phyloP scores from a whole-genome alignment of 345 rosid species.

The Eucalyptus paniculata region DNA sequence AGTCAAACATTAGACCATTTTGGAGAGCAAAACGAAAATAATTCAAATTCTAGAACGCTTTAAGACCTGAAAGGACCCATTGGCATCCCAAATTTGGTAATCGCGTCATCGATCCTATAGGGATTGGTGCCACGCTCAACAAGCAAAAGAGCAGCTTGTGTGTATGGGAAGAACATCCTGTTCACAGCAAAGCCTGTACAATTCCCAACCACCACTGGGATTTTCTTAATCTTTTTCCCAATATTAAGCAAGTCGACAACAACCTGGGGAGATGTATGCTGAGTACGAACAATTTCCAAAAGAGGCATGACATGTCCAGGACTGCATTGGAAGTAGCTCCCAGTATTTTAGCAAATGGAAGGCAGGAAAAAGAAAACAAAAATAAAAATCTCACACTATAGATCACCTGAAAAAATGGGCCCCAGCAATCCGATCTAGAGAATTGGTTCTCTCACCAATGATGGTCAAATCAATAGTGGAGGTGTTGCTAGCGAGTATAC shows the following conservation, averaged over 20 bases:
- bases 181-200: constrained; percentile 10
- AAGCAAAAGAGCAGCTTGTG: constrained; percentile 2
- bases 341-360: not conserved
- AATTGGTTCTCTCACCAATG: constrained; percentile 22
- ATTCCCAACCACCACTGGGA: constrained; percentile 12
- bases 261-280: constrained; percentile 7
- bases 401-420: constrained; percentile 12
- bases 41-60: not conserved
- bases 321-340: constrained; percentile 1
- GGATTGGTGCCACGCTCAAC: constrained; percentile 13
- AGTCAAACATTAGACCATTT: not conserved
- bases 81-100: constrained; percentile 15
- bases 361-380: not conserved
- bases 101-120: constrained; percentile 1
- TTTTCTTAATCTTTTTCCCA: constrained; percentile 17
- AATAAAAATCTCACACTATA: not conserved
- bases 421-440: constrained; percentile 12
- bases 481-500: constrained; percentile 46
- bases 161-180: constrained; percentile 11
- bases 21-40: not conserved
- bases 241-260: constrained; percentile 4
- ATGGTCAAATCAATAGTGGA: constrained; percentile 34
- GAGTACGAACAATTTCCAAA: constrained; percentile 12
- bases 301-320: constrained; percentile 10
- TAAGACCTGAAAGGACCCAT: constrained; percentile 21